These are phyloP conservation scores for Polygonum aviculare DNA, from an alignment of 148 eudicot species.

Conservation along the genomic window DNA sequence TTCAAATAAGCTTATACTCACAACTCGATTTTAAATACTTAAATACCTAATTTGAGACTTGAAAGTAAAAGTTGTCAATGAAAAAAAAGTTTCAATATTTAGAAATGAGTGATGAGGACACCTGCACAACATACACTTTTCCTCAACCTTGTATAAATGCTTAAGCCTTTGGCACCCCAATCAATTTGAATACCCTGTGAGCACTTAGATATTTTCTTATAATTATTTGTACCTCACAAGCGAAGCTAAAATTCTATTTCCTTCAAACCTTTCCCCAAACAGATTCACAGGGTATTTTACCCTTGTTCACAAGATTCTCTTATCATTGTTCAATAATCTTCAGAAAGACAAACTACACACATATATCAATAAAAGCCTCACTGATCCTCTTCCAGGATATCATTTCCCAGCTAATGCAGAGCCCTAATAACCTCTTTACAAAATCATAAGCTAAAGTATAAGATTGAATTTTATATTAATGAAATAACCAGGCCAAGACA, in stretches of 20 bases:
- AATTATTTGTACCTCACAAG: background rate
- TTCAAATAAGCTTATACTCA: background rate
- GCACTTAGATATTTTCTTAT: background rate
- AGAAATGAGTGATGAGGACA: background rate
- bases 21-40: background rate
- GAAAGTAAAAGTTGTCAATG: background rate
- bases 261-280: background rate
- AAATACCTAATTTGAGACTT: background rate
- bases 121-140: background rate
- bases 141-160: background rate
- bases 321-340: background rate
- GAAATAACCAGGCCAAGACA: background rate
- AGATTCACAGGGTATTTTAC: background rate
- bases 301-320: background rate
- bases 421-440: background rate
- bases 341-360: background rate
- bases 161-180: background rate
- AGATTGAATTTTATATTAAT: background rate
- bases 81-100: background rate
- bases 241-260: background rate
- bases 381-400: background rate
- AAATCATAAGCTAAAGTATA: background rate
- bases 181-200: background rate
- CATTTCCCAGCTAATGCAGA: background rate
- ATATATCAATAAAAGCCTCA: background rate